Conservation (phyloP, 208 protist genomes). For the Leishmania braziliensis region DNA sequence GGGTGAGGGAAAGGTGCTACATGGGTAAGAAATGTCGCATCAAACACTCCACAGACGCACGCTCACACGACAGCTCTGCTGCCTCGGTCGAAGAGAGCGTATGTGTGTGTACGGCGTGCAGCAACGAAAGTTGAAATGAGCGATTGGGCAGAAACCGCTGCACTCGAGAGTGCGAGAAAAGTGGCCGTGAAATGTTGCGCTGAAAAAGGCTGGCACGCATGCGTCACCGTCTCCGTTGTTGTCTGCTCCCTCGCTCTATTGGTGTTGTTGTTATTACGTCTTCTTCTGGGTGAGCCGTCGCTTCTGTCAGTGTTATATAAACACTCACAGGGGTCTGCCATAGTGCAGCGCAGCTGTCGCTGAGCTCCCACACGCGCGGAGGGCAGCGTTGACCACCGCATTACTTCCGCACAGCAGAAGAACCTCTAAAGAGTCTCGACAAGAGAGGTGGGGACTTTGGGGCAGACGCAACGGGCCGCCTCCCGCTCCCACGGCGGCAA, state of each 20-base stretch:
- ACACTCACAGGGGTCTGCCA: neutral
- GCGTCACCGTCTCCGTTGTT: neutral
- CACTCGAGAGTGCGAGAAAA: neutral
- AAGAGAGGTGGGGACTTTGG: slow-evolving; percentile 37
- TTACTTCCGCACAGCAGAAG: neutral
- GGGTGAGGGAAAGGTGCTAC: neutral
- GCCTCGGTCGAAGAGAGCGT: neutral
- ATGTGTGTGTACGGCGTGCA: neutral
- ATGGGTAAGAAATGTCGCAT: neutral
- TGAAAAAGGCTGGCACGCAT: neutral
- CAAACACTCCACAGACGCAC: neutral
- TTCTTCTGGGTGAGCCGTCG: neutral
- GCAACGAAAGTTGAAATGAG: neutral
- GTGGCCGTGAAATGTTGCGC: neutral
- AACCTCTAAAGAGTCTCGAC: slow-evolving; percentile 11
- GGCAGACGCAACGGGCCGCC: slow-evolving; percentile 18
- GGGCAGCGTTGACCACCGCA: neutral
- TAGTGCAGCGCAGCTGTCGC: neutral
- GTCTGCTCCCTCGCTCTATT: neutral
- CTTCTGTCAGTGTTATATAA: neutral
- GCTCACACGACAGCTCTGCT: neutral
- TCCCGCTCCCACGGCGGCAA: slow-evolving; percentile 70
- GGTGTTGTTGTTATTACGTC: too few species aligned
- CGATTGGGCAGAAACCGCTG: neutral
- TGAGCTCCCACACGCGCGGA: neutral